Percentiles rank a stretch among this genome's conserved stretches.
Evolutionary conservation across 73 alveolate species (phyloP).

Genomic region (Durusdinium trenchii): DNA sequence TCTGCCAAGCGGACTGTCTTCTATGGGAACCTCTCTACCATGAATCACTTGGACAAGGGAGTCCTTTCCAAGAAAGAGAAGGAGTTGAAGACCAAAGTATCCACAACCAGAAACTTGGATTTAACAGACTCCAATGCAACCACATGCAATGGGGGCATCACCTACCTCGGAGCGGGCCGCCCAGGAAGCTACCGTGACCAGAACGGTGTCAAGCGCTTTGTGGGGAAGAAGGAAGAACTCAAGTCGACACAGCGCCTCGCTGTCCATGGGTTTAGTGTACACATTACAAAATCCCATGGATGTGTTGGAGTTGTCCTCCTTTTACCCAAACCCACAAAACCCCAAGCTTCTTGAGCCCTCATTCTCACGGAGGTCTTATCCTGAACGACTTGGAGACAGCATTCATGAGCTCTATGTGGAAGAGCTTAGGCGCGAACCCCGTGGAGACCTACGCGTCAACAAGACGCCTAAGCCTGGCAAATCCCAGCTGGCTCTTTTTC

Average conservation of each 20-base stretch:
- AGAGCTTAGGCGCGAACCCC: neutral
- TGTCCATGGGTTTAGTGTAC: neutral
- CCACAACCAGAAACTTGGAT: too few species aligned
- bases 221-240: neutral
- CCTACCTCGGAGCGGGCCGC: too few species aligned
- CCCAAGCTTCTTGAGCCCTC: neutral
- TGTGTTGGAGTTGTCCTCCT: neutral
- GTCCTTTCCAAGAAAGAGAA: too few species aligned
- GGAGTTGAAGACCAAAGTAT: too few species aligned
- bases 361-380: neutral
- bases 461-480: neutral
- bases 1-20: neutral
- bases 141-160: too few species aligned
- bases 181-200: too few species aligned
- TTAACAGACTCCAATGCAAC: too few species aligned
- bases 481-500: neutral
- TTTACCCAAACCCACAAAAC: neutral
- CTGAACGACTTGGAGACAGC: constrained; percentile 8
- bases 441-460: neutral
- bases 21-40: neutral
- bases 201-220: neutral
- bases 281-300: neutral
- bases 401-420: neutral
- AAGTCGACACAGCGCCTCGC: neutral
- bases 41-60: neutral